Conservation (phyloP, 306 rosid genomes). For the Coriaria nepalensis region DNA sequence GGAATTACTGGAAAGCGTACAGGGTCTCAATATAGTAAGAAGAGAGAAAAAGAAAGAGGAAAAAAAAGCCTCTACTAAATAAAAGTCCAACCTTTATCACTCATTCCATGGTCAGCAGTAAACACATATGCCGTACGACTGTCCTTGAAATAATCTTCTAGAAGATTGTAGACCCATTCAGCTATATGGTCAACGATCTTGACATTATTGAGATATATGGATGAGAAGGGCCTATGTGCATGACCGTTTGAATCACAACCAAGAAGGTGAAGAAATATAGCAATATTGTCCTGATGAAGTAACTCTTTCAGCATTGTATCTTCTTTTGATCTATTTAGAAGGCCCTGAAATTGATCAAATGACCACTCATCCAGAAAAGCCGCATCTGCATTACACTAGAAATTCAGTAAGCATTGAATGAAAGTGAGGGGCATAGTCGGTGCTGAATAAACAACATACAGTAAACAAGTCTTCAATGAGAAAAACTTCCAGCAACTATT, state of each 20-base stretch:
- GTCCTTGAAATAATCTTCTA: slow-evolving; percentile 66
- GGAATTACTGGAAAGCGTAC: background rate
- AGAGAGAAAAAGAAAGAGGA: background rate
- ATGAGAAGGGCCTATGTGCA: slow-evolving; percentile 74
- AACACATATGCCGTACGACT: slow-evolving; percentile 61
- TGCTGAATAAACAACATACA: background rate
- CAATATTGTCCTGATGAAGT: slow-evolving; percentile 60
- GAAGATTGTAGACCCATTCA: slow-evolving; percentile 57
- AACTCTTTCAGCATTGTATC: slow-evolving; percentile 50
- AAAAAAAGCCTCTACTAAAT: slow-evolving; percentile 10
- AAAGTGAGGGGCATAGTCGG: slow-evolving; percentile 7
- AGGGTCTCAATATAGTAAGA: background rate
- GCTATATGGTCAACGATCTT: slow-evolving; percentile 80
- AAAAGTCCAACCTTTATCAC: slow-evolving; percentile 60
- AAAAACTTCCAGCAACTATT: background rate
- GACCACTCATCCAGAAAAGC: slow-evolving; percentile 92
- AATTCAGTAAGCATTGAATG: slow-evolving; percentile 9
- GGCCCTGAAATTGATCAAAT: slow-evolving; percentile 67
- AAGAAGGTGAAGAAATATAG: slow-evolving; percentile 66
- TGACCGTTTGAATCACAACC: slow-evolving; percentile 95
- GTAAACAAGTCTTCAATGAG: background rate
- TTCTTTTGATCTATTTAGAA: slow-evolving; percentile 55
- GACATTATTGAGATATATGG: slow-evolving; percentile 84
- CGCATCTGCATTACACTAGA: slow-evolving; percentile 51
- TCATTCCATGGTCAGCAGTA: slow-evolving; percentile 95